phyloP scores from a whole-genome alignment of 2,329 filamentous ascomycete species.

The Clonostachys chloroleuca region DNA sequence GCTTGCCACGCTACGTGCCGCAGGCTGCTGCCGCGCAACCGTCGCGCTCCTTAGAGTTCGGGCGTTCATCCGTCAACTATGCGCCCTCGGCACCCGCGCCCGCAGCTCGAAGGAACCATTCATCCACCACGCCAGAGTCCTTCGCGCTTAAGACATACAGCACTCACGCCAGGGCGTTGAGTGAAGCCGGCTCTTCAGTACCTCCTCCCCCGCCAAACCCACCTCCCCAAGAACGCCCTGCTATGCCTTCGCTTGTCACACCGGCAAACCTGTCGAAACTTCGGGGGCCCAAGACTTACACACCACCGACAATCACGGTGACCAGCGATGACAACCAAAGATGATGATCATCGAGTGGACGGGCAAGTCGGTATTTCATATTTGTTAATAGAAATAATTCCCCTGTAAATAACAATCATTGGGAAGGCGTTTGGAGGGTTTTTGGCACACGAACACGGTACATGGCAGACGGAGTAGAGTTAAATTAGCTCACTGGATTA shows the following conservation, averaged over 20 bases:
- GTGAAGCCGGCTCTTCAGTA: conserved; percentile 1
- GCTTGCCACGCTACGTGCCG: no score
- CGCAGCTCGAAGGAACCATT: neutral
- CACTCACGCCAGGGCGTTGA: neutral
- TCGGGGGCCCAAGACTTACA: conserved; percentile 32
- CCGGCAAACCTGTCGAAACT: conserved; percentile 29
- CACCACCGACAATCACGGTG: conserved; percentile 20
- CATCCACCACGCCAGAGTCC: no score
- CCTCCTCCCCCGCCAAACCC: conserved; percentile 19
- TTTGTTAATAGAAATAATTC: no score
- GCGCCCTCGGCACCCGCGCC: neutral
- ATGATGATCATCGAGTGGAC: no score
- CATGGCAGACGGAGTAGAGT: neutral
- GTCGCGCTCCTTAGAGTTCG: no score
- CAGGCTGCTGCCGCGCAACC: no score
- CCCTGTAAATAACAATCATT: no score
- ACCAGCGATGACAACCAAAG: no score
- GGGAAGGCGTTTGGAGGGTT: neutral
- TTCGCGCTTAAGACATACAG: no score
- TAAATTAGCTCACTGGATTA: neutral
- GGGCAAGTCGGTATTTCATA: no score
- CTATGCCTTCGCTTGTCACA: conserved; percentile 25
- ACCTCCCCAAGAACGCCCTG: conserved; percentile 9
- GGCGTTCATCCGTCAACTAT: no score
- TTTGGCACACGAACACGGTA: neutral